Percentiles rank a stretch among this genome's conserved stretches.
These are phyloP conservation scores for Pulveroboletus sp. DNA, from an alignment of 768 basidiomycete genomes.

Conservation along the genomic window DNA sequence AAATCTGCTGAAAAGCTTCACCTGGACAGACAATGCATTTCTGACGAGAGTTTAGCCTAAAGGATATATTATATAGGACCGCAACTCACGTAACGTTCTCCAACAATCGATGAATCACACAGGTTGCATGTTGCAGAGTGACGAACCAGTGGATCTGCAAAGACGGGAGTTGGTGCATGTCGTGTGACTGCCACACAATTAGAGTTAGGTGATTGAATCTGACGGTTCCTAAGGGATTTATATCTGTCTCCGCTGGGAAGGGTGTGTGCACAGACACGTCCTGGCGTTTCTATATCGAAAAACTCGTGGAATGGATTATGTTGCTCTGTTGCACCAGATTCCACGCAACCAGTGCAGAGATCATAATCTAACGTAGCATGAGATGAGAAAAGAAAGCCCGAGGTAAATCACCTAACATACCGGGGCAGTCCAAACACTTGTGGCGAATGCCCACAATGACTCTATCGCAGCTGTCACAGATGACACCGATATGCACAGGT, in stretches of 20 bases:
- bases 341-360: conserved; percentile 59
- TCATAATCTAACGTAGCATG: conserved; percentile 54
- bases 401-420: conserved; percentile 35
- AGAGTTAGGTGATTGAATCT: conserved; percentile 1
- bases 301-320: conserved; percentile 70
- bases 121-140: conserved; percentile 74
- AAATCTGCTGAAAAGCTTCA: conserved; percentile 3
- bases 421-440: conserved; percentile 76
- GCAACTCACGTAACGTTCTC: conserved; percentile 66
- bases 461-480: conserved; percentile 61
- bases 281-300: conserved; percentile 62
- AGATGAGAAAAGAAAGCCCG: background rate
- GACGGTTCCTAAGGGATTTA: conserved; percentile 24
- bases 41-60: conserved; percentile 33
- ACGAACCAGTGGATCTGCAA: conserved; percentile 26
- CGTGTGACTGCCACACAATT: background rate
- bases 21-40: conserved; percentile 74
- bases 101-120: conserved; percentile 67
- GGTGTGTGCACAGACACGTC: conserved; percentile 61
- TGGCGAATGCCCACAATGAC: conserved; percentile 64
- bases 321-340: conserved; percentile 42
- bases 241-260: conserved; percentile 36
- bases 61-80: background rate
- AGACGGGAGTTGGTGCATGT: background rate
- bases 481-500: conserved; percentile 50